Base-by-base conservation (phyloP, 495 filamentous ascomycete species). In the Aspergillus olivimuriae region DNA sequence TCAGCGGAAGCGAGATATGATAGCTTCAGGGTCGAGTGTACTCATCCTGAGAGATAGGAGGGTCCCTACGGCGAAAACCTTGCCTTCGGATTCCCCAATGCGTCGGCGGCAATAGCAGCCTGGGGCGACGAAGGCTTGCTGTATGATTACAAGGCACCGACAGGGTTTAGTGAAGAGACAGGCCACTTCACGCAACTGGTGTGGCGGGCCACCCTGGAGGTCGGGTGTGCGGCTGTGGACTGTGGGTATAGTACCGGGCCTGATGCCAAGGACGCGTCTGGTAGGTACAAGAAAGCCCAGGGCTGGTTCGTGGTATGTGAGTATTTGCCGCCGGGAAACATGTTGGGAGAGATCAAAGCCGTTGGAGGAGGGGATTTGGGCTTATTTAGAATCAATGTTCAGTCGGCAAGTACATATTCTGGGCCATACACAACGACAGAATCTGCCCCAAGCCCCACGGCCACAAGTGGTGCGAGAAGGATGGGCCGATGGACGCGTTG, bases 181-280 rank as follows among this genome's bases (percentile, higher is more conserved):
- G 87, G 86, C 0, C 87, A 94, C 63, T 94, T 88, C 60, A 88
- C 87, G 19, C 86, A 90, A 68, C 58, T 94, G 33, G 86, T 91
- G 1, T 94, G 87, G 87, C 79, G 75, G 59, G 65, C 69, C 24
- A 89, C 84, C 8, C 82, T 62, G 15, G 61, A 72, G 34, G 76
- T 89, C 0, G 87, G 87, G 6, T 94, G 87, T 58, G 84, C 74
- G 26, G 62, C 74, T 33, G 61, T 68, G 42, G 58, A 78, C 44
- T 91, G 87, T 44, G 72, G 67, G 16, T 65, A 64, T 15, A 33
- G 33, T 10, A 16, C 12, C 15, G 36, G 31, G 10, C 11, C 6
- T 11, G 50, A 52, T n/a, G 39, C 17, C 28, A 34, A 41, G 21
- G 22, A 56, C 35, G 52, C 24, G 20, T 39, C 33, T 4, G 47